These are phyloP conservation scores for Musa itinerans DNA, from an alignment of 176 grass and related monocot species.

Conservation along the genomic window DNA sequence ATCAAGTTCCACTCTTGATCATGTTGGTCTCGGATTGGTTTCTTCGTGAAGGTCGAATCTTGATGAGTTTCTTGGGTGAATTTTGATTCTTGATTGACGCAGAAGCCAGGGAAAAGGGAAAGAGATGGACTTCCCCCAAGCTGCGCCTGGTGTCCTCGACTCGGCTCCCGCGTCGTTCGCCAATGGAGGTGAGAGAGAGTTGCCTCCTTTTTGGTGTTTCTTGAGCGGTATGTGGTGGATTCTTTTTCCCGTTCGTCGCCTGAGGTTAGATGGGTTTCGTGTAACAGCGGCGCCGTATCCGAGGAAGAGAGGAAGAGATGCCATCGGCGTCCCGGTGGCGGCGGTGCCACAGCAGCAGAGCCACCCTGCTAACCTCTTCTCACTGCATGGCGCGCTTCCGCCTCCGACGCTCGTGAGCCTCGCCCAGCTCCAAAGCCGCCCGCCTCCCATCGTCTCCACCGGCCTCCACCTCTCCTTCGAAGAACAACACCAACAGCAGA, in stretches of 20 bases:
- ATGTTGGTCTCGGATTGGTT: neutral
- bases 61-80: neutral
- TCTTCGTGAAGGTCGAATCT: neutral
- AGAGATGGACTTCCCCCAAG: conserved; percentile 9
- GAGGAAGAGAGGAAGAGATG: conserved; percentile 12
- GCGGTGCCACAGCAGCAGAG: neutral
- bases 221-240: neutral
- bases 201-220: neutral
- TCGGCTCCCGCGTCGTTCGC: neutral
- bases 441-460: conserved; percentile 2
- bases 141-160: neutral
- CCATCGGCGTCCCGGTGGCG: neutral
- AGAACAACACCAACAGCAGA: neutral
- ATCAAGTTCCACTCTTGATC: neutral
- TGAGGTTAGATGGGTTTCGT: neutral
- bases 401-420: neutral
- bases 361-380: neutral
- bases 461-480: conserved; percentile 7
- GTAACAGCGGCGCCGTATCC: neutral
- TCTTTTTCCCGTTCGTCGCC: neutral
- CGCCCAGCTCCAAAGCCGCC: neutral
- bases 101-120: neutral
- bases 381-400: neutral
- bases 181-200: conserved; percentile 9
- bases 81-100: neutral